These are phyloP conservation scores for Chytriomyces sp. DNA, from an alignment of 192 early-diverging fungal genomes.

Conservation along the genomic window DNA sequence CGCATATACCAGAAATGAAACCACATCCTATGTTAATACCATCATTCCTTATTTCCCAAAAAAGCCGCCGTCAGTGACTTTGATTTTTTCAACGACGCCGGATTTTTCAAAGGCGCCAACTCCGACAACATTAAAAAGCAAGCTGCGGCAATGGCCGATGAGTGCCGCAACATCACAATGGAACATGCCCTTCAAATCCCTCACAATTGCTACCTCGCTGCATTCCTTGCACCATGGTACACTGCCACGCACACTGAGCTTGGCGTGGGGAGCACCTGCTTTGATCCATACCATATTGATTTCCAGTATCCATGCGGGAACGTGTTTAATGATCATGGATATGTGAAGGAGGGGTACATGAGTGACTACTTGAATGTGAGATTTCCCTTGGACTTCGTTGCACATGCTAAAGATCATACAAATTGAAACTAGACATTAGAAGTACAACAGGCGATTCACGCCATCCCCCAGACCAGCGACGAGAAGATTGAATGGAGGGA, in stretches of 20 bases:
- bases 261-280: conserved; percentile 8
- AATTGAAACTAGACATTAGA: too few species aligned
- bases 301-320: conserved; percentile 7
- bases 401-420: too few species aligned
- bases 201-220: background rate
- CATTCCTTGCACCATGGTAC: background rate
- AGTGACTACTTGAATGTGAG: background rate
- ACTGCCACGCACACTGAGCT: background rate
- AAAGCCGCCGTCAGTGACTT: conserved; percentile 22
- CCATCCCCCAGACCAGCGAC: background rate
- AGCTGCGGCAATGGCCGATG: background rate
- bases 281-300: background rate
- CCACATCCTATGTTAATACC: background rate
- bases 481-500: conserved; percentile 3
- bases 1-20: background rate
- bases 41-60: background rate
- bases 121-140: conserved; percentile 34
- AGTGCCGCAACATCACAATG: background rate
- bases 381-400: too few species aligned
- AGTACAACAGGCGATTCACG: background rate
- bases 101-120: background rate
- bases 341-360: conserved; percentile 6
- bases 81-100: conserved; percentile 43
- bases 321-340: background rate
- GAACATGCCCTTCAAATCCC: background rate